Conservation (phyloP, 2,329 filamentous ascomycete genomes). For the Trichoderma asperellum region DNA sequence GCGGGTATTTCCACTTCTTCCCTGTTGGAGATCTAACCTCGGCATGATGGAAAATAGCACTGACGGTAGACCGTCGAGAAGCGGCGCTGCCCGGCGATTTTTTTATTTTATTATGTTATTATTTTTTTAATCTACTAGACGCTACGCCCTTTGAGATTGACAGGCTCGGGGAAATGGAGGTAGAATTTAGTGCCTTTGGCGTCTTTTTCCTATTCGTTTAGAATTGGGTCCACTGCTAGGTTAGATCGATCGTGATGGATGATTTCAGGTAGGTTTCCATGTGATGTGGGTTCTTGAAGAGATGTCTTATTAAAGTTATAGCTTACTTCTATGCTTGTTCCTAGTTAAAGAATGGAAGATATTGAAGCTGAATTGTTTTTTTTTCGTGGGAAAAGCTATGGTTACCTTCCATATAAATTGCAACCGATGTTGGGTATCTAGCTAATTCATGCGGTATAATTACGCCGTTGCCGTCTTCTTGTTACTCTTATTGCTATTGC, state of each 20-base stretch:
- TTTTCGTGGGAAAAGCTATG: background rate
- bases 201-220: background rate
- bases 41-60: background rate
- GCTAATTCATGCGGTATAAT: background rate
- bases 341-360: background rate
- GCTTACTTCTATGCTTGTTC: background rate
- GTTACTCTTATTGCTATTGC: background rate
- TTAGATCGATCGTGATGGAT: background rate
- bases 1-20: background rate
- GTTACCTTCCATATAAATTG: background rate
- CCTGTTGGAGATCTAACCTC: conserved; percentile 1
- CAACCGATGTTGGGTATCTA: background rate
- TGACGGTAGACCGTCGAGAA: conserved; percentile 8
- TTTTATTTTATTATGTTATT: background rate
- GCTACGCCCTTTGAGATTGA: background rate
- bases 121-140: background rate
- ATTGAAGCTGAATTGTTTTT: too few relatives aligned
- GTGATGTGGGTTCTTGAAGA: background rate
- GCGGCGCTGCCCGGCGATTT: conserved; percentile 6
- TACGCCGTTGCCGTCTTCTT: background rate
- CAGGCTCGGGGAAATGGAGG: background rate
- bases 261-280: background rate
- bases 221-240: background rate
- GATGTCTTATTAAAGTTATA: background rate
- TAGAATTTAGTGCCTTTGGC: background rate